Base-by-base conservation (phyloP, 139 green algal species). In the Chlorella sp. region DNA sequence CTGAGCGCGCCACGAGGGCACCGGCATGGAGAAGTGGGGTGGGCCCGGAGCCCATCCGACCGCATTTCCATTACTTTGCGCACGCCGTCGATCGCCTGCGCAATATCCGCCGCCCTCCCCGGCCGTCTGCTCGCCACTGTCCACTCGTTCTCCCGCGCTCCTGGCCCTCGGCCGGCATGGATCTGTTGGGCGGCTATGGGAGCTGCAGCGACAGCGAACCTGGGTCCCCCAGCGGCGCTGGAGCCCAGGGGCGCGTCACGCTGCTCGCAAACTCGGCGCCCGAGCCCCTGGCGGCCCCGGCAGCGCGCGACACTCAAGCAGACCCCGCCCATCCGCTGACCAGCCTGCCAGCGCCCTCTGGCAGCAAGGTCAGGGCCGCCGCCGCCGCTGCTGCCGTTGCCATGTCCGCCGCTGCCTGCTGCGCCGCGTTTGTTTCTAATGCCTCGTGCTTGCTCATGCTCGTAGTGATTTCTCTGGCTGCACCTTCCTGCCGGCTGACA, bases 281-380 rank as follows among this genome's bases (percentile, higher is more conserved):
- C 51, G 51, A 60, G 51, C 51, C 51, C 51, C 51, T 26, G 51
- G 51, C 16, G 75, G n/a, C 51, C 20, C 51, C 75, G 68, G 34
- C 73, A 81, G n/a, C 75, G 26, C n/a, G 3, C 30, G 46, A 62
- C 28, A 46, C 19, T 1, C 6, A 24, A 20, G 14, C 48, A 69
- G 64, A 58, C 24, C 80, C n/a, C 0, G 30, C 68, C 24, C 32
- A 56, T 22, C 70, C 81, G 70, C 56, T 85, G 36, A 65, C 38
- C 48, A 64, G 70, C 41, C 70, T 85, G 70, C 81, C 81, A 8
- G 54, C 70, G 30, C 81, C 81, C 0, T 80, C 81, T 13, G 41
- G 46, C 1, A 54, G 46, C 48, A 80, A 73, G 81, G 81, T 85
- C 40, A 44, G 60, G 16, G 46, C 44, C 32, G 46, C n/a, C 34